These are phyloP conservation scores for Penicillium herquei DNA, from an alignment of 495 filamentous ascomycete species.

Conservation along the genomic window DNA sequence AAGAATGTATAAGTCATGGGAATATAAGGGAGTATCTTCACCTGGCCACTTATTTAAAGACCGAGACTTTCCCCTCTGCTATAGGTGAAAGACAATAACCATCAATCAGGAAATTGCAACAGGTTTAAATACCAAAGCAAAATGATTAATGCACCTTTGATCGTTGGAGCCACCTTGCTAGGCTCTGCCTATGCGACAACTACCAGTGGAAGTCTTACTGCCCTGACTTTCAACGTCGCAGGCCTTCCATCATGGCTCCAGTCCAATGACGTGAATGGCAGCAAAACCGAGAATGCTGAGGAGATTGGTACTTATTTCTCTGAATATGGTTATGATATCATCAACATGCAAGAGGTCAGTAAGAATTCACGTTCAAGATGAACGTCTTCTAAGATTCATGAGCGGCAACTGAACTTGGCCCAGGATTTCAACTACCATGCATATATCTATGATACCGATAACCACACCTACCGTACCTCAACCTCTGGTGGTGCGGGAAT, in stretches of 20 bases:
- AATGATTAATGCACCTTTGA: not conserved
- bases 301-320: slow-evolving; percentile 49
- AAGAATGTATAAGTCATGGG: too few relatives aligned
- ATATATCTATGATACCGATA: slow-evolving; percentile 52
- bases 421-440: slow-evolving; percentile 66
- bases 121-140: not conserved
- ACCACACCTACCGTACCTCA: slow-evolving; percentile 55
- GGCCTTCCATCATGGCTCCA: slow-evolving; percentile 56
- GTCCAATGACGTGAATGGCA: slow-evolving; percentile 49
- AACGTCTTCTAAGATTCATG: not conserved
- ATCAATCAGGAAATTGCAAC: not conserved
- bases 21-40: too few relatives aligned
- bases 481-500: slow-evolving; percentile 60
- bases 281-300: slow-evolving; percentile 50
- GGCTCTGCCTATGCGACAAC: slow-evolving; percentile 9
- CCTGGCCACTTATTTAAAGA: not conserved
- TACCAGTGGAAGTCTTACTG: slow-evolving; percentile 42
- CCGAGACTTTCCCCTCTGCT: not conserved
- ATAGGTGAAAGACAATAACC: not conserved
- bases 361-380: too few relatives aligned
- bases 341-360: slow-evolving; percentile 59
- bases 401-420: not conserved
- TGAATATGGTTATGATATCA: slow-evolving; percentile 53
- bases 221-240: slow-evolving; percentile 60
- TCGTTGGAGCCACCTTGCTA: not conserved